Base-by-base conservation (phyloP, 2,329 filamentous ascomycete genomes). In the Aciculosporium take region DNA sequence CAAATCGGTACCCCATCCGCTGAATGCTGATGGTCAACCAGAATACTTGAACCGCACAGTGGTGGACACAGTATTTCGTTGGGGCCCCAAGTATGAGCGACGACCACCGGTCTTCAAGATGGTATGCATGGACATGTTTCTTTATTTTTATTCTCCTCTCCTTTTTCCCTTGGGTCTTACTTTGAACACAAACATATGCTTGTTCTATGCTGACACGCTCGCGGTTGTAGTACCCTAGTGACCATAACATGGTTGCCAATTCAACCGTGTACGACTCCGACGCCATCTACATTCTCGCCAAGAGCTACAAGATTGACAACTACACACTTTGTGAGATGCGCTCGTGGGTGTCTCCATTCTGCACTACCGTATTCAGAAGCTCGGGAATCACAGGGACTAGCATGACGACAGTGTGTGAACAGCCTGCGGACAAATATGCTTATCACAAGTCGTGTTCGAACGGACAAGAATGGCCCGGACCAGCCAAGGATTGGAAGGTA, bases 31-130 rank as follows among this genome's bases (percentile, higher is more conserved):
- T 10, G 48, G 49, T 4, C 40, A 48, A 12, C 9, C 29, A 0
- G 51, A 64, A 3, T 76, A 62, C 56, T 52, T 71, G 1, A 79
- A 79, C 46, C 56, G 57, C 9, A 83, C 76, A 0, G 68, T 63
- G 0, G 73, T 85, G 0, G 81, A 88, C 49, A 71, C 82, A 3
- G 61, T 87, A 1, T 89, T 89, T 50, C 65, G 66, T 8, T 87
- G 81, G 74, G 76, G 76, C 0, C 51, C 64, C 1, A 57, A 67
- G 25, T 67, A 74, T 40, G 46, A 54, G 1, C 64, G 76, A 30
- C 58, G 62, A 0, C 71, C 72, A 6, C 77, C 71, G 0, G 65
- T 71, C 5, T 79, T 74, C 48, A 60, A 52, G 42, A 53, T 66
- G 37, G 68, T 61, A 59, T 57, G 57, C 20, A 23, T 20, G 7